Evolutionary conservation across 495 filamentous ascomycete species (phyloP), one percentile per base, ranked within the genome.

Genomic region (Jackrogersella multiformis): DNA sequence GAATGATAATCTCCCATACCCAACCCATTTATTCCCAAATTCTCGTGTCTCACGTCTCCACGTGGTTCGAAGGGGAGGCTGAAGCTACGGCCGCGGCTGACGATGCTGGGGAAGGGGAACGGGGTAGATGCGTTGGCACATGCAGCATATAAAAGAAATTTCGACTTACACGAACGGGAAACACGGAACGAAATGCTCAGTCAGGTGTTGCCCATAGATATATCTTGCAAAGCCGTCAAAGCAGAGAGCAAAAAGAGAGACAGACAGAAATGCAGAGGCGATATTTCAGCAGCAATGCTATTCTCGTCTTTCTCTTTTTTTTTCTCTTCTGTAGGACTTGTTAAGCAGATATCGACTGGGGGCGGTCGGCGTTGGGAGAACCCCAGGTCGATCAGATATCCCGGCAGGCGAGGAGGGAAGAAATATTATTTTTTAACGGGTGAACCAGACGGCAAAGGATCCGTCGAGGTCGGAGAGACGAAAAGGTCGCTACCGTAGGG

Each of bases 261-360:
- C 71, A 72, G 61, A 54, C 60, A 60, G 56, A 52, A 35, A 57
- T 56, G 69, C 71, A 72, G 61, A 52, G 73, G 73, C 73, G 74
- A 74, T 76, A 76, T 76, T 72, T 57, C 73, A 76, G 73, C 73
- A 76, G 54, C 73, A 66, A 32, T 66, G 73, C 67, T 41, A 60
- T 61, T 56, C 54, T 63, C 56, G 3, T 26, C 10, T 35, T 13
- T 35, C 45, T 57, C 7, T 26, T 35, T 35, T 13, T 35, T 51
- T 57, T 44, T 66, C 38, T 62, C 45, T 58, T 46, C 56, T 46
- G 38, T 36, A 10, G n/a, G 30, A 58, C 57, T 52, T 53, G 32
- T 54, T 42, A 54, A 63, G 13, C 15, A 53, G 28, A 21, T 21
- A 49, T 55, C 52, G 35, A 49, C 67, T 46, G 45, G 54, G 38